Base-by-base conservation (phyloP, 805 yeast species). In the Wickerhamiella lipophila region DNA sequence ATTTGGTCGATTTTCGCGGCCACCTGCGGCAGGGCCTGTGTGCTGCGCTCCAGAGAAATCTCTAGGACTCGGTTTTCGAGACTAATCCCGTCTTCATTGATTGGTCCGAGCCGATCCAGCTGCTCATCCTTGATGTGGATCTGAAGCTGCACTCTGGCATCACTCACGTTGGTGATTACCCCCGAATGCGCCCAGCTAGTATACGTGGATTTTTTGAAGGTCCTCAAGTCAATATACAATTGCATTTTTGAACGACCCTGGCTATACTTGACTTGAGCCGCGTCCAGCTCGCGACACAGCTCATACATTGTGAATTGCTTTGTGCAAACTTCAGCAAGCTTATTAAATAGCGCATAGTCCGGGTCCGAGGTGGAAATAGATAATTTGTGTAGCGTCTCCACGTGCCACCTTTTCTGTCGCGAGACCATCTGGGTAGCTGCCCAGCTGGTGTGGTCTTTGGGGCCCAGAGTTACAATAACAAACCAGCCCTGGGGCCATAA, bases 401-500 rank as follows among this genome's bases (percentile, higher is more conserved):
- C 30, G 6, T 43, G 36, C 61, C 61, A 58, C 12, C 61, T 49
- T 2, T 57, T 49, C 29, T 55, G 56, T 1, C 12, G 11, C 29
- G 55, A 51, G 26, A 30, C 47, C 36, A 58, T 39, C 19, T 55
- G 51, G 3, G 58, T 45, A 1, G 57, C 63, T 12, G 53, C 44
- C 61, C 60, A 58, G 2, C 40, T 46, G 3, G 56, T 40, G 21
- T n/a, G n/a, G n/a, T 35, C 30, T 26, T 57, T 56, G 3, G 59
- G 52, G 15, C 60, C 61, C 16, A 64, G 54, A 0, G 64, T 57
- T 1, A 68, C 61, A 2, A 68, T 58, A 21, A 70, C 55, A 48
- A 62, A 66, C 73, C 73, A 70, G 35, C 64, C 62, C 1, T 55
- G 45, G 0, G 71, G 61, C 72, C 71, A 67, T 30, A 56, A 60